Conservation (phyloP, 305 asterid species). For the Fraxinus sp. region DNA sequence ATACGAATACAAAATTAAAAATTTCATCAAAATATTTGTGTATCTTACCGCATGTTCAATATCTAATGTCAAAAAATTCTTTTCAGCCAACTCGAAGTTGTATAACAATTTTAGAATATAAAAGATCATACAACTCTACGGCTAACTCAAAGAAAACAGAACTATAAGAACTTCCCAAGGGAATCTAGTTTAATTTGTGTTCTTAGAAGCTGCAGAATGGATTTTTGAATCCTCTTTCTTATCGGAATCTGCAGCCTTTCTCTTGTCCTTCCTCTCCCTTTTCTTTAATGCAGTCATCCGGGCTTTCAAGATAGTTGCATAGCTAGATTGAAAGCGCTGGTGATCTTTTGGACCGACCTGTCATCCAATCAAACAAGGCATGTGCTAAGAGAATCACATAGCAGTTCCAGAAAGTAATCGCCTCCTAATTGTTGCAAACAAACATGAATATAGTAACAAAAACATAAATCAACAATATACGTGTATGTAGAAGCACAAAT, state of each 20-base stretch:
- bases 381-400: not conserved
- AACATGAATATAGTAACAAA: not conserved
- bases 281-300: constrained; percentile 87
- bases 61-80: not conserved
- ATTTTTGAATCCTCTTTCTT: constrained; percentile 55
- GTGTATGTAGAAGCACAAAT: not conserved
- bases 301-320: constrained; percentile 82
- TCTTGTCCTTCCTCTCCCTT: constrained; percentile 90
- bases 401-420: not conserved
- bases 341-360: constrained; percentile 89
- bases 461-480: not conserved
- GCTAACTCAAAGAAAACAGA: not conserved
- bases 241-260: constrained; percentile 66
- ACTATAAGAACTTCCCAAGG: not conserved
- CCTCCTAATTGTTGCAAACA: not conserved
- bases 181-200: constrained; percentile 33
- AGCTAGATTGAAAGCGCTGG: constrained; percentile 85
- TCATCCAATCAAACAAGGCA: constrained; percentile 21
- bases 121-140: not conserved
- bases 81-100: not conserved
- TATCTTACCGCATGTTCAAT: not conserved
- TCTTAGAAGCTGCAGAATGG: constrained; percentile 39
- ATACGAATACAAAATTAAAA: not conserved
- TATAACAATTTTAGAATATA: not conserved
- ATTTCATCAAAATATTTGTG: not conserved